phyloP scores from a whole-genome alignment of 2,329 filamentous ascomycete species.

The Fusarium setosum region DNA sequence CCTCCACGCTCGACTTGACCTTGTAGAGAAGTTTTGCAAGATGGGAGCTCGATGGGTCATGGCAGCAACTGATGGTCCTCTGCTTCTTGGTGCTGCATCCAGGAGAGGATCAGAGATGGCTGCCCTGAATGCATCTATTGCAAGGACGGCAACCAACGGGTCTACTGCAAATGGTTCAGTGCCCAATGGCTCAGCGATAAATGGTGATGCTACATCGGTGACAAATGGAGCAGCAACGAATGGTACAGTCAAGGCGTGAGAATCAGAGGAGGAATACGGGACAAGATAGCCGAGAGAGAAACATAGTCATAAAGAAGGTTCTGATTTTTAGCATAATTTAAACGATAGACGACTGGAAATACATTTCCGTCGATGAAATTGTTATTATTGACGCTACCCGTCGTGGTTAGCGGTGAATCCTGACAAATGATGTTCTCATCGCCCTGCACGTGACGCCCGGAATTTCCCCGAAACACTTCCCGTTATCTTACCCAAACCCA shows the following conservation, averaged over 20 bases:
- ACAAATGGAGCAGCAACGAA: neutral
- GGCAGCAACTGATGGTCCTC: slow-evolving; percentile 44
- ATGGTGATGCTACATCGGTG: neutral
- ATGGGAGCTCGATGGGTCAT: slow-evolving; percentile 46
- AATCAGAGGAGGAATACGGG: fast-evolving
- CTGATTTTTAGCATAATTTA: neutral
- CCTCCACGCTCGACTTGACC: slow-evolving; percentile 52
- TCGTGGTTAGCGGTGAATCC: neutral
- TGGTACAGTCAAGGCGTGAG: neutral
- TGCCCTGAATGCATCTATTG: slow-evolving; percentile 28
- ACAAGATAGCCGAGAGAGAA: neutral
- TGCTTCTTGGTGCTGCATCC: slow-evolving; percentile 39
- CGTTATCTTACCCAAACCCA: neutral
- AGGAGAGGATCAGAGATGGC: slow-evolving; percentile 43
- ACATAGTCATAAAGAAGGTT: no score
- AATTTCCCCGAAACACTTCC: neutral
- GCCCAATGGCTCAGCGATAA: neutral
- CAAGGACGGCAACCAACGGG: slow-evolving; percentile 7
- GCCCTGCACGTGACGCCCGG: slow-evolving; percentile 16
- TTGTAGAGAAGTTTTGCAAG: slow-evolving; percentile 51
- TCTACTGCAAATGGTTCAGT: neutral
- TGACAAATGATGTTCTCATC: no score
- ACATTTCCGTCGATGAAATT: neutral
- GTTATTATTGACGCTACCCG: neutral
- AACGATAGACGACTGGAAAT: neutral